Evolutionary conservation across 805 yeast species (phyloP).

Genomic region (Metschnikowia hibisci): DNA sequence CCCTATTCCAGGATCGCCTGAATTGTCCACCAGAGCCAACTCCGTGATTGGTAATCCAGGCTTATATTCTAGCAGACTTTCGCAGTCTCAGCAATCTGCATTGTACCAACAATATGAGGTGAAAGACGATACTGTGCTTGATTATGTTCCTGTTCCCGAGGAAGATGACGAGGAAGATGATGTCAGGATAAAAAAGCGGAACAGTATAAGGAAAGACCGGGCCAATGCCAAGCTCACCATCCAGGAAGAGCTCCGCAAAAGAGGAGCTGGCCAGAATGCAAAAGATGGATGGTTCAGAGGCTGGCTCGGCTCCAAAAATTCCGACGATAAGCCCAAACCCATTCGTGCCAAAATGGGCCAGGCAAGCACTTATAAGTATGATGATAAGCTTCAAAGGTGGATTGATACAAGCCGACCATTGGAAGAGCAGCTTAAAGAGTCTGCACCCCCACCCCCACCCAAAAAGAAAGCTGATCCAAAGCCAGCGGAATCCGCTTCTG

Average conservation of each 20-base stretch:
- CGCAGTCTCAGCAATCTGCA: constrained; percentile 43
- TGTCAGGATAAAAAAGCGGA: constrained; percentile 33
- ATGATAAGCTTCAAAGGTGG: constrained; percentile 85
- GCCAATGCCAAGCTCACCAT: constrained; percentile 18
- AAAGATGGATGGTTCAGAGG: constrained; percentile 49
- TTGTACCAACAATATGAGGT: constrained; percentile 44
- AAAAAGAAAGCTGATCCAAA: constrained; percentile 25
- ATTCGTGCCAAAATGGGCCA: constrained; percentile 85
- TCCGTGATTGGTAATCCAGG: constrained; percentile 38
- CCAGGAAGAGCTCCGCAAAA: constrained; percentile 13
- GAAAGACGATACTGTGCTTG: constrained; percentile 41
- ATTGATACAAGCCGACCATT: constrained; percentile 63
- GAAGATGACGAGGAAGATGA: constrained; percentile 46
- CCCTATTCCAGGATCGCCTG: constrained; percentile 45
- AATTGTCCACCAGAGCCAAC: constrained; percentile 41
- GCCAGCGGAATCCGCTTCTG: constrained; percentile 1
- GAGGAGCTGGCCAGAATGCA: constrained; percentile 19
- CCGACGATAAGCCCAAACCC: constrained; percentile 60
- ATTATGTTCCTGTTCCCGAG: constrained; percentile 39
- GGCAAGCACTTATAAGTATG: constrained; percentile 63
- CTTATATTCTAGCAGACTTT: constrained; percentile 36
- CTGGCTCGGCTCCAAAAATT: constrained; percentile 33
- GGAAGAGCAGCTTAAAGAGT: constrained; percentile 55
- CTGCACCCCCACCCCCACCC: constrained; percentile 70
- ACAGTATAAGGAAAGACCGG: constrained; percentile 34